Base-by-base conservation (phyloP, 805 yeast genomes). In the Candida tibetensis region DNA sequence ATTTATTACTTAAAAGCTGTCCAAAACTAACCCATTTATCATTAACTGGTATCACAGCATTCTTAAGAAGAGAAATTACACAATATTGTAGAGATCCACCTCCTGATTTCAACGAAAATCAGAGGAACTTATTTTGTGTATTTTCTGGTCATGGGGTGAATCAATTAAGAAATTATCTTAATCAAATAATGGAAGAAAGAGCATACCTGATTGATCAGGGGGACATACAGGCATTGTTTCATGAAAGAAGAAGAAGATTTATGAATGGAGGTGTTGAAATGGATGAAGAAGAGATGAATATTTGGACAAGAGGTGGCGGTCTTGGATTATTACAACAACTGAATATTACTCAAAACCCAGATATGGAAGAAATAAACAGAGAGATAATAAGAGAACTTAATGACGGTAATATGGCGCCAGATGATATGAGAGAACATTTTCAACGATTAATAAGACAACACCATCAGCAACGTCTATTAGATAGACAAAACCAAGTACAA, bases 41-140 rank as follows among this genome's bases (percentile, higher is more conserved):
- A 8, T 71, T 91, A 43, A 93, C 98, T 0, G 99, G 98, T 0
- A 89, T 91, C 17, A 71, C 82, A 1, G 85, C 95, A n/a, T 91
- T 93, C 64, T 72, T 91, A 56, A 74, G 95, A 43, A 74, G 82
- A 7, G 97, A 91, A 53, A 79, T 91, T 34, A 84, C 91, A 0
- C 80, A 77, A 47, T 90, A 79, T 61, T 90, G 97, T 59, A 81
- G 98, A 19, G 85, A 82, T 6, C 93, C 98, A 2, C 98, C 99
- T 3, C 79, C 85, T 9, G 97, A 89, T 51, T 90, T 93, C 58
- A 89, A 82, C 37, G 86, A 82, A 39, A 83, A 83, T 52, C 99
- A 93, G 60, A 82, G 82, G 47, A 75, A 81, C 16, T 73, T 85
- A 34, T 91, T 93, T 55, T 91, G 98, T 65, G 99, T 91, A 9